A percentile compares a stretch with the other conserved stretches of the same genome.
phyloP scores from a whole-genome alignment of 768 basidiomycete genomes.

The Exidia glandulosa region DNA sequence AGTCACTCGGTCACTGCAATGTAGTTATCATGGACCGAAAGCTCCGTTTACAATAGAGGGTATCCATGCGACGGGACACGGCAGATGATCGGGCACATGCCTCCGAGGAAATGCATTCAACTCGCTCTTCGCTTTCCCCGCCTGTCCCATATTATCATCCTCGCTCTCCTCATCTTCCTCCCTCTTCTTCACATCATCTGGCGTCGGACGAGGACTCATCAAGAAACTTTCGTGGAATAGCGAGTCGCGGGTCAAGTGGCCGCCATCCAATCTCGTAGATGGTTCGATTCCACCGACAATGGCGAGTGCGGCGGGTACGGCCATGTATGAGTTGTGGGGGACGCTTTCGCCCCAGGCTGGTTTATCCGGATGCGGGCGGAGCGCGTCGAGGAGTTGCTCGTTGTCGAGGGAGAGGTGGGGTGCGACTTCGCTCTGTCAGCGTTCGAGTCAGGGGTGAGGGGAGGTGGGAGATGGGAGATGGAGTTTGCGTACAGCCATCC shows the following conservation, averaged over 20 bases:
- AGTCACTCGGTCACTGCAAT: too few relatives aligned
- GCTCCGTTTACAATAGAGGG: too few relatives aligned
- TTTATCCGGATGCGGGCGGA: neutral
- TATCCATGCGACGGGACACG: too few relatives aligned
- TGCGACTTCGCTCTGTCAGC: neutral
- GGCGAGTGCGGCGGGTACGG: neutral
- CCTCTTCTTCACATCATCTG: neutral
- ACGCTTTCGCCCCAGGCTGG: neutral
- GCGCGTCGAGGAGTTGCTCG: neutral
- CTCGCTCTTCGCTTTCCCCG: neutral
- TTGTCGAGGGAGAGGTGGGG: neutral
- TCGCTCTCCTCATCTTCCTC: neutral
- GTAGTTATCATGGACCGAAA: too few relatives aligned
- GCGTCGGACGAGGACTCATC: neutral
- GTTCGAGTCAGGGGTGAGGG: neutral
- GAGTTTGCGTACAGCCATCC: slow-evolving; percentile 12
- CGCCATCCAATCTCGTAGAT: neutral
- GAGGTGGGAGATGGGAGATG: neutral
- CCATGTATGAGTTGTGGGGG: neutral
- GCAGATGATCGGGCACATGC: too few relatives aligned
- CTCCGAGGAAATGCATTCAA: too few relatives aligned
- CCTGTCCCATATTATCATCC: neutral
- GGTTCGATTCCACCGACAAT: neutral
- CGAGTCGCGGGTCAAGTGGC: neutral
- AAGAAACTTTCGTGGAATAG: neutral